These are phyloP conservation scores for Cynanchum wilfordii DNA, from an alignment of 257 asterid genomes.

Conservation along the genomic window DNA sequence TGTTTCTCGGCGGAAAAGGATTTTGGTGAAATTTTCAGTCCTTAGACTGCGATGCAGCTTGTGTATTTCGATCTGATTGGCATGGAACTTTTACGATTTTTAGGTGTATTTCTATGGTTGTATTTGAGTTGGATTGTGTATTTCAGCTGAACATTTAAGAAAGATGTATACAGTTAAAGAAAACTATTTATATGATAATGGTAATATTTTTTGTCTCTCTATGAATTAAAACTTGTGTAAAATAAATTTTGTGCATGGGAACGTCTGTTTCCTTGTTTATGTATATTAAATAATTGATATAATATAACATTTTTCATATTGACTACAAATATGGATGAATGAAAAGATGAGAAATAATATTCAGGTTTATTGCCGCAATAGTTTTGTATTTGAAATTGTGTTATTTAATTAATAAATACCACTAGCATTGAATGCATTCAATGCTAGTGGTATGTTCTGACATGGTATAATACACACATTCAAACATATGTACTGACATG, in stretches of 20 bases:
- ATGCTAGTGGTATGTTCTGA: too few species aligned
- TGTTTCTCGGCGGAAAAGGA: background rate
- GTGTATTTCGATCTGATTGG: slow-evolving; percentile 16
- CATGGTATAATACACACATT: too few species aligned
- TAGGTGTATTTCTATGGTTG: background rate
- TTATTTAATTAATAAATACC: too few species aligned
- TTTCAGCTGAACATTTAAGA: background rate
- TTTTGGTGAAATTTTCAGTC: background rate
- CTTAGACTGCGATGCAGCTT: background rate
- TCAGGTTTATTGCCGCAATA: background rate
- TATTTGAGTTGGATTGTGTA: background rate
- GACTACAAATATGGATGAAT: background rate
- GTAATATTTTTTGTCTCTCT: background rate
- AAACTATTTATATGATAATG: too few species aligned
- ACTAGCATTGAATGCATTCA: too few species aligned
- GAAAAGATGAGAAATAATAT: background rate
- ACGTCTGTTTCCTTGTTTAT: background rate
- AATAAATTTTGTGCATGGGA: background rate
- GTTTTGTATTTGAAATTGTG: background rate
- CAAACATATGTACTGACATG: too few species aligned
- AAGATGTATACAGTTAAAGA: background rate
- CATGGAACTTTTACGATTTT: background rate
- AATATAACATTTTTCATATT: background rate
- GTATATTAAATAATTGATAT: background rate
- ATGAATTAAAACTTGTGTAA: background rate